These are phyloP conservation scores for Ambrosia hybrid DNA, from an alignment of 140 eudicot genomes.

Conservation along the genomic window DNA sequence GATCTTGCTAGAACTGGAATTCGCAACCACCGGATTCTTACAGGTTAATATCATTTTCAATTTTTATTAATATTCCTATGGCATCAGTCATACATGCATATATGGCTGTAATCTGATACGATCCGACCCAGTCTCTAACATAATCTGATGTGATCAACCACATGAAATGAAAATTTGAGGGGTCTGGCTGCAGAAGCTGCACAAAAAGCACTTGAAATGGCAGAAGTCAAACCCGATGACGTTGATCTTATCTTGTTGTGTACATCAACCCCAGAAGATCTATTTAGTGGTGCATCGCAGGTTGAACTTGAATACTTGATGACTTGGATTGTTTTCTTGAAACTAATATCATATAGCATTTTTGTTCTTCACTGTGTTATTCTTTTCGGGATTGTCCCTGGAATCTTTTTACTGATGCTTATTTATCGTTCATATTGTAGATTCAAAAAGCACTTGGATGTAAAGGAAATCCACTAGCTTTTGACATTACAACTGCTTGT, in stretches of 20 bases:
- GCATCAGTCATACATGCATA: too few relatives aligned
- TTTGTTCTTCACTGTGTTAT: constrained; percentile 9
- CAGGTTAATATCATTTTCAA: constrained; percentile 39
- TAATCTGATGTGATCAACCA: constrained; percentile 5
- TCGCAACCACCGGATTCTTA: constrained; percentile 70
- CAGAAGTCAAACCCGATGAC: constrained; percentile 75
- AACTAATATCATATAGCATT: constrained; percentile 8
- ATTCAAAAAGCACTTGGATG: constrained; percentile 89
- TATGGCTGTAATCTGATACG: background rate
- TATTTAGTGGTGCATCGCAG: constrained; percentile 95
- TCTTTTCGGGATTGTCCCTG: background rate
- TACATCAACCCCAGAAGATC: constrained; percentile 90
- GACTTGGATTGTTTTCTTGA: constrained; percentile 31
- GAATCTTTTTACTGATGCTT: constrained; percentile 3
- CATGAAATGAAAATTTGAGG: constrained; percentile 76
- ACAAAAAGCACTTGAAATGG: constrained; percentile 90
- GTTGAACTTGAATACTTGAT: constrained; percentile 29
- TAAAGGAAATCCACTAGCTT: constrained; percentile 78
- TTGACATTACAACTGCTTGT: constrained; percentile 93
- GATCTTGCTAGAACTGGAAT: constrained; percentile 95
- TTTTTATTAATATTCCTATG: too few relatives aligned
- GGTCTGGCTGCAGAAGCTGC: constrained; percentile 78
- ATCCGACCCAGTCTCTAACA: background rate
- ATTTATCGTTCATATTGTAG: constrained; percentile 32
- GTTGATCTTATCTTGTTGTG: constrained; percentile 87